Conservation (phyloP, 1,284 basidiomycete genomes). For the Trametes hirsuta region DNA sequence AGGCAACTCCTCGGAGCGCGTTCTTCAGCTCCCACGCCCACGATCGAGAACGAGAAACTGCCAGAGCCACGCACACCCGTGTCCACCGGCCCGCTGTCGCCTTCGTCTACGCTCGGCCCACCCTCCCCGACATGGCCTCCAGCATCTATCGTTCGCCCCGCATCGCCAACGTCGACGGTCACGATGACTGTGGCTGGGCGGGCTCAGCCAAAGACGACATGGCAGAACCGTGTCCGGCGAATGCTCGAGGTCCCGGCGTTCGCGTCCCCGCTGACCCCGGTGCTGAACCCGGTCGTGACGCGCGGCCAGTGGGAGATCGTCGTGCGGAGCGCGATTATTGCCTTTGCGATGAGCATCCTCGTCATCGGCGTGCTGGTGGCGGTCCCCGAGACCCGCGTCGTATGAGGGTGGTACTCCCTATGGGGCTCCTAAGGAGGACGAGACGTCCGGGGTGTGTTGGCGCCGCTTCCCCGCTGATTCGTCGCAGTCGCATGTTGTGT, state of each 20-base stretch:
- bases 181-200: background rate
- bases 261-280: constrained; percentile 63
- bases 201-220: constrained; percentile 15
- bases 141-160: constrained; percentile 1
- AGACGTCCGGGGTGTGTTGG: too few relatives aligned
- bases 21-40: background rate
- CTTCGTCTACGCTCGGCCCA: constrained; percentile 21
- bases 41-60: constrained; percentile 8
- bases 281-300: constrained; percentile 69
- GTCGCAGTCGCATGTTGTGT: too few relatives aligned
- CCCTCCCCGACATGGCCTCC: constrained; percentile 13
- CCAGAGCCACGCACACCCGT: constrained; percentile 8
- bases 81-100: constrained; percentile 16
- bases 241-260: constrained; percentile 71
- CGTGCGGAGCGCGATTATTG: constrained; percentile 43
- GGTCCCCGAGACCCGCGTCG: constrained; percentile 31
- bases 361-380: constrained; percentile 37
- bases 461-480: too few relatives aligned
- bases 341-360: constrained; percentile 34
- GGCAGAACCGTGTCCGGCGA: constrained; percentile 45
- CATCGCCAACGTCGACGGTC: constrained; percentile 15
- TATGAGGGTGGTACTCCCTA: background rate
- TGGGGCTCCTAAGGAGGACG: too few relatives aligned
- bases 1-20: constrained; percentile 22
- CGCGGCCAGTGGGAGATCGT: constrained; percentile 80